These are phyloP conservation scores for Prunus yedoensis DNA, from an alignment of 331 rosid genomes.

Conservation along the genomic window DNA sequence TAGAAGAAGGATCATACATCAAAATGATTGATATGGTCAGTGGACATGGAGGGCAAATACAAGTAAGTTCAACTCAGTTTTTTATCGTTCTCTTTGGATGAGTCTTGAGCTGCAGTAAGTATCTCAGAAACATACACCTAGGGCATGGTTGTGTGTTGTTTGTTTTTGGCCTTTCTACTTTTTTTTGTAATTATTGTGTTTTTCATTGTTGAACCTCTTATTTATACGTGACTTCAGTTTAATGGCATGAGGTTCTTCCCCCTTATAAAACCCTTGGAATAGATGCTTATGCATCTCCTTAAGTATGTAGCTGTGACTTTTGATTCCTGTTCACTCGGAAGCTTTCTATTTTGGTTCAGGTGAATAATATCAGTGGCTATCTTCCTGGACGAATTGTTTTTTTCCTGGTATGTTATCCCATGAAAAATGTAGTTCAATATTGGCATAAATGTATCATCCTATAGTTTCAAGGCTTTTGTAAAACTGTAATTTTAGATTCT, in stretches of 20 bases:
- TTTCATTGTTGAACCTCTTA: not conserved
- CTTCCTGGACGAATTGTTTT: conserved; percentile 98
- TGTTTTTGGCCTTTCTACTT: not conserved
- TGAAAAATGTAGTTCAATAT: conserved; percentile 30
- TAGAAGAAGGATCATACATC: conserved; percentile 96
- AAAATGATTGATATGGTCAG: conserved; percentile 99
- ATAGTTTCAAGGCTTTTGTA: not conserved
- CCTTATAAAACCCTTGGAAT: not conserved
- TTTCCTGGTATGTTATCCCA: conserved; percentile 71
- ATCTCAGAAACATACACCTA: not conserved
- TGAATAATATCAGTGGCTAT: conserved; percentile 97
- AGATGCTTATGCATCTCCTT: not conserved
- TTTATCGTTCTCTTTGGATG: not conserved
- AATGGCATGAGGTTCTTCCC: not conserved
- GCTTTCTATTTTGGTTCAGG: conserved; percentile 62
- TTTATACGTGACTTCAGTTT: not conserved
- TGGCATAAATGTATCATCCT: not conserved
- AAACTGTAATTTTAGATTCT: not conserved
- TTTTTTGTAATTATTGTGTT: not conserved
- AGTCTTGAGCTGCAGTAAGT: not conserved
- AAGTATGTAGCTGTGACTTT: not conserved
- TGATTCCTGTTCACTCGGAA: conserved; percentile 10
- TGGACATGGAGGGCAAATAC: conserved; percentile 96
- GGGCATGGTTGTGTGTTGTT: not conserved
- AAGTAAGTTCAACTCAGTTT: conserved; percentile 55